Evolutionary conservation across 371 early-diverging fungal species (phyloP), one percentile per base, ranked within the genome.

Genomic region (Encephalitozoon hellem): DNA sequence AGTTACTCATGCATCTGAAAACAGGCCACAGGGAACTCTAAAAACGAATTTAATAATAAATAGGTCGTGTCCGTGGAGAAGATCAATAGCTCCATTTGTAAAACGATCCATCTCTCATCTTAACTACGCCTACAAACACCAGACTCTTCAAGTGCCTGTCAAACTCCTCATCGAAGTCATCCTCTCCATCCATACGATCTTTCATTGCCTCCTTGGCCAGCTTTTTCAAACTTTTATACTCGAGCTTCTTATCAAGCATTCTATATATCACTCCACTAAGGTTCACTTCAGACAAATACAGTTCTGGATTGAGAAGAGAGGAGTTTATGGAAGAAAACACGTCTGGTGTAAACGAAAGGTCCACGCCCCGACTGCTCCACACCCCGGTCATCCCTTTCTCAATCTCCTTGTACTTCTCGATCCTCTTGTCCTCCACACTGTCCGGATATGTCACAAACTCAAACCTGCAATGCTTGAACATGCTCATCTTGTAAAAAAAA

Each of bases 1-100:
- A 43, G 30, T 34, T 71, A 23, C 43, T 71, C 4, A 32, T 34
- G 39, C 71, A 71, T 54, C 28, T 71, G 26, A 71, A 47, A 71
- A 28, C 15, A 4, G 55, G 18, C 4, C 71, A 71, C 47, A 66
- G 43, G 43, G n/a, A 66, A 43, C 23, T 25, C 30, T 66, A 26
- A 43, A 4, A 26, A 11, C 6, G 39, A 66, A 26, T 39, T 28
- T 21, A 32, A 66, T 42, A 66, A 4, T n/a, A 34, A 59, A 54
- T 2, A 1, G 34, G 21, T 5, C 15, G 15, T 59, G 21, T 54
- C 38, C 9, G 15, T 21, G 21, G 21, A n/a, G 6, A 15, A 54
- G 18, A 21, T 21, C 15, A 34, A 2, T 34, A 38, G 28, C 5
- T 34, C 59, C 59, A 59, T 59, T 38, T 30, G 38, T 38, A 5